Evolutionary conservation across 495 filamentous ascomycete genomes (phyloP), one percentile per base, ranked within the genome.

Genomic region (Talaromyces wortmannii): DNA sequence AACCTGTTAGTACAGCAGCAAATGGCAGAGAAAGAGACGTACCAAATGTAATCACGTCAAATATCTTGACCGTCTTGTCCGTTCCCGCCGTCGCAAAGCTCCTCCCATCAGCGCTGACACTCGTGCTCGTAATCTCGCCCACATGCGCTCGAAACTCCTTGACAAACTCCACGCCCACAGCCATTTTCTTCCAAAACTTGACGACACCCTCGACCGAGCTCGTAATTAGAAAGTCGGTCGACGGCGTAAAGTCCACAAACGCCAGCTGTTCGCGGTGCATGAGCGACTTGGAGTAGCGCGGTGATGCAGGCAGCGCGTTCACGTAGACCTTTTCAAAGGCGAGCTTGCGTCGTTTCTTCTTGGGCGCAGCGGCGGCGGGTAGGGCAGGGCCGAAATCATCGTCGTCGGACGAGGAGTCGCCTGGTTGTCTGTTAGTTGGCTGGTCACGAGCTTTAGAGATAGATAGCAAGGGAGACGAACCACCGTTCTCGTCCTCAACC

Each of bases 181-280:
- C 83, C 57, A 88, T 81, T 72, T 99, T 99, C 78, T 99, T 97
- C 94, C 94, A 99, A 71, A 97, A 99, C 69, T 97, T 97, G 50
- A 97, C 92, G 0, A 91, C 85, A 3, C 95, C 95, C 67, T 99
- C 92, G 15, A 89, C 72, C 3, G 92, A 97, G 59, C 85, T 89
- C 3, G 94, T 97, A 50, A 99, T 92, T 29, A 97, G 72, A 65
- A 99, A 97, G 57, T 96, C 94, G 52, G 94, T 96, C 44, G 81
- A 74, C 1, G 91, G 94, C 1, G 95, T 94, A 55, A 97, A 81
- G 5, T 87, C 92, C 56, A 89, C 79, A 60, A 89, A 97, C 42
- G 85, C 80, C 48, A 97, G 71, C 72, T 95, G 90, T 57, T 97
- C 94, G 69, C 92, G 91, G 76, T 99, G 94, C 94, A 99, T 99